These are phyloP conservation scores for Penicillium sp. DNA, from an alignment of 2,329 filamentous ascomycete genomes.

Conservation along the genomic window DNA sequence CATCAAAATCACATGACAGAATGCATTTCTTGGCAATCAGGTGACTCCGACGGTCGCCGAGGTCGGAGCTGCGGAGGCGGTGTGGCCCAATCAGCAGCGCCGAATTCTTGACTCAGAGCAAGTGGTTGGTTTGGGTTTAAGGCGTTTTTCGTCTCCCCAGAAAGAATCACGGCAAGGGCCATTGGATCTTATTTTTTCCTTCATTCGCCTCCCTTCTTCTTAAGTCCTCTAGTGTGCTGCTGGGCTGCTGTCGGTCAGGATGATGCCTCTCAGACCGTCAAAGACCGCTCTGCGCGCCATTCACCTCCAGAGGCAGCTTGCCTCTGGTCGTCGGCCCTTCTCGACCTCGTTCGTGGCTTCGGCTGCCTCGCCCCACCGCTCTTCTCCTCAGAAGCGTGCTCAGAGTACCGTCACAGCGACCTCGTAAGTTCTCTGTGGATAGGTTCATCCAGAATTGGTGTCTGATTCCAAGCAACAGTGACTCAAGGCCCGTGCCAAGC, in stretches of 20 bases:
- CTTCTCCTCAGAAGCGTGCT: constrained; percentile 44
- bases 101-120: constrained; percentile 28
- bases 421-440: constrained; percentile 51
- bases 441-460: constrained; percentile 16
- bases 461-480: constrained; percentile 40
- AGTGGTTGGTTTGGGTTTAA: constrained; percentile 25
- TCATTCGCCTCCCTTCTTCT: constrained; percentile 17
- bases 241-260: constrained; percentile 41
- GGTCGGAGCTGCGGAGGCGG: constrained; percentile 30
- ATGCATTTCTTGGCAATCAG: constrained; percentile 12
- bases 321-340: constrained; percentile 43
- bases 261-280: constrained; percentile 55
- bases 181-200: constrained; percentile 26
- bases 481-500: constrained; percentile 62
- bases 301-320: constrained; percentile 44
- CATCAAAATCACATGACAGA: constrained; percentile 1
- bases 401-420: constrained; percentile 54
- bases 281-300: constrained; percentile 52
- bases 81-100: constrained; percentile 26
- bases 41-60: constrained; percentile 22
- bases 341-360: constrained; percentile 48
- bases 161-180: constrained; percentile 26
- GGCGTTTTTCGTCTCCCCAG: constrained; percentile 24
- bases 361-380: constrained; percentile 50
- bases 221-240: constrained; percentile 25